phyloP scores from a whole-genome alignment of 2,329 filamentous ascomycete species.

The Diaporthe sp. region DNA sequence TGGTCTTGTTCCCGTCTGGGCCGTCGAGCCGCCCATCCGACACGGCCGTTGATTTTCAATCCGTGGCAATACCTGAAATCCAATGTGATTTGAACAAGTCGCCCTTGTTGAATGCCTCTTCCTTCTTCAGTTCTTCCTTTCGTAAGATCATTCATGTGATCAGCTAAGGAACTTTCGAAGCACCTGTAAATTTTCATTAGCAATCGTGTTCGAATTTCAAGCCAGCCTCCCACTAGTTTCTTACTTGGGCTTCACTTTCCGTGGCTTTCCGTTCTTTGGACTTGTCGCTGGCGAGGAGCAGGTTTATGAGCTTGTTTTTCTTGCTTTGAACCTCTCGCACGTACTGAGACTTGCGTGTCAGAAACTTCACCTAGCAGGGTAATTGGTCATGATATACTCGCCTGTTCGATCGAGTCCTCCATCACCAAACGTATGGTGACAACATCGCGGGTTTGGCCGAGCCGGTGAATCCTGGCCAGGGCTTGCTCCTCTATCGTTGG shows the following conservation, averaged over 20 bases:
- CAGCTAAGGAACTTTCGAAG: not conserved
- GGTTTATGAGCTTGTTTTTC: not conserved
- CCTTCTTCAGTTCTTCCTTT: too few species aligned
- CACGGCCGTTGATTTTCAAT: not conserved
- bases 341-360: not conserved
- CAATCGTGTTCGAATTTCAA: not conserved
- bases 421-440: not conserved
- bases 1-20: constrained; percentile 5
- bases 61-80: not conserved
- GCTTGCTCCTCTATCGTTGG: not conserved
- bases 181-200: not conserved
- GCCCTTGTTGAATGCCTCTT: not conserved
- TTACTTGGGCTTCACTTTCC: not conserved
- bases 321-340: not conserved
- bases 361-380: not conserved
- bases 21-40: constrained; percentile 20
- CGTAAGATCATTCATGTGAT: not conserved
- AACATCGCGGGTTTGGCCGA: not conserved
- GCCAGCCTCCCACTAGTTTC: not conserved
- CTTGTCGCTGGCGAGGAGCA: not conserved
- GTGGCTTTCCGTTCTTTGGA: not conserved
- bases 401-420: not conserved
- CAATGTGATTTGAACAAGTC: not conserved
- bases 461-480: not conserved
- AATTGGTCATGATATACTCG: not conserved